Base-by-base conservation (phyloP, 768 basidiomycete species). In the Terana coerulea region DNA sequence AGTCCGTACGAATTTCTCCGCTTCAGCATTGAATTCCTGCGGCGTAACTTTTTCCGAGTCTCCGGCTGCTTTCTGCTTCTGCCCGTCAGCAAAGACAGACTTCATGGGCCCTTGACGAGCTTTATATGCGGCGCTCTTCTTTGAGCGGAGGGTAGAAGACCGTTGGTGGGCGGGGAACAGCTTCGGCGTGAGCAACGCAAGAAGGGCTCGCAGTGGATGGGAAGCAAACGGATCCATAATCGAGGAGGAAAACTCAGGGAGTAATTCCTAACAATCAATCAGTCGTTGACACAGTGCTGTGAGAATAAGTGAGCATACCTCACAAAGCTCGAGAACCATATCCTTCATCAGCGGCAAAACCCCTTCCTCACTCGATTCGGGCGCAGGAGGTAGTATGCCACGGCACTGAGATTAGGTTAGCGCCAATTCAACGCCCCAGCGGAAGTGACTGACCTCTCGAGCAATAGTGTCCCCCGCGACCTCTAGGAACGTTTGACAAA, bases 201-300 rank as follows among this genome's bases (percentile, higher is more conserved):
- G 77, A 2, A 98, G 68, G 21, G 86, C 81, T 31, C 95, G 86
- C 40, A 95, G 57, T 36, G 94, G 90, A 59, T 98, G 95, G 0
- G 95, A 95, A 30, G 88, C 93, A 61, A 93, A 95, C 28, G 88
- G 84, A 60, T 95, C 84, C 72, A 86, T 83, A 34, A 95, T 70
- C 37, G 95, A 78, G 7, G 75, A 70, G 0, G 81, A 67, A 29
- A 95, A 72, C 3, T 69, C 66, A 0, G 86, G 82, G 1, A 83
- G 60, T 29, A 98, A 61, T 76, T 95, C 92, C 86, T 93, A 34
- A 25, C 9, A 11, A 5, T 36, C 17, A 28, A 9, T 37, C 17
- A 37, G 22, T 21, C 12, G 10, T 14, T 10, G 43, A 6, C 25
- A 29, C 29, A 46, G 30, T 21, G n/a, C 19, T 8, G 17, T 24